A percentile compares a stretch with the other conserved stretches of the same genome.
These are phyloP conservation scores for Eucalyptus guilfoylei DNA, from an alignment of 345 rosid genomes.

Conservation along the genomic window DNA sequence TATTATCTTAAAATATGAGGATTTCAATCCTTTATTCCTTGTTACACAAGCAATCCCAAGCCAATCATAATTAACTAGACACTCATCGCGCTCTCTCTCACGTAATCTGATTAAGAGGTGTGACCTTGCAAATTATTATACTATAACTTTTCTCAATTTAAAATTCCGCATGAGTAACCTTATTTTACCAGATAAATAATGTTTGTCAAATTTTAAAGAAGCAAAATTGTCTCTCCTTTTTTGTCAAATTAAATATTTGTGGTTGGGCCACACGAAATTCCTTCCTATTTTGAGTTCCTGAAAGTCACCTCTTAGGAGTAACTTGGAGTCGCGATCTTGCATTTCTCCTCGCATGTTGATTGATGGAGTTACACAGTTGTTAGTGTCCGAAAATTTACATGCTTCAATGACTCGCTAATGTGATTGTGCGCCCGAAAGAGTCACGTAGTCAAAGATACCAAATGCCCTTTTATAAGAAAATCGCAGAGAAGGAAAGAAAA, in stretches of 20 bases:
- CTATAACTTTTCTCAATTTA: neutral
- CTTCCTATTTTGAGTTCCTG: neutral
- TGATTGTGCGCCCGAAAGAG: neutral
- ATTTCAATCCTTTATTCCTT: neutral
- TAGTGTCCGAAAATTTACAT: neutral
- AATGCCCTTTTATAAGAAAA: neutral
- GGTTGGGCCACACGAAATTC: neutral
- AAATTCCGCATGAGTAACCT: neutral
- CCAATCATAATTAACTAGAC: neutral
- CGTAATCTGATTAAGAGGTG: neutral
- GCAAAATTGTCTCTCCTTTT: neutral
- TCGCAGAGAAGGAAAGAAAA: fast-evolving
- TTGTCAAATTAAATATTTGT: neutral
- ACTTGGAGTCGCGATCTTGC: neutral
- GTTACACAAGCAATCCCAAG: neutral
- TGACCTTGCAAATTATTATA: neutral
- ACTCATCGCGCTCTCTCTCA: neutral
- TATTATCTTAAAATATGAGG: neutral
- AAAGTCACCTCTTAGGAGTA: neutral
- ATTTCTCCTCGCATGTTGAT: neutral
- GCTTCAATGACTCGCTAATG: neutral
- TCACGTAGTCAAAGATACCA: neutral
- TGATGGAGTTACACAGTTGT: neutral
- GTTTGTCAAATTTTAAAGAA: neutral
- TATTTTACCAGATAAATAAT: neutral